Evolutionary conservation across 441 rosid species (phyloP).

Genomic region (Erodium texanum): DNA sequence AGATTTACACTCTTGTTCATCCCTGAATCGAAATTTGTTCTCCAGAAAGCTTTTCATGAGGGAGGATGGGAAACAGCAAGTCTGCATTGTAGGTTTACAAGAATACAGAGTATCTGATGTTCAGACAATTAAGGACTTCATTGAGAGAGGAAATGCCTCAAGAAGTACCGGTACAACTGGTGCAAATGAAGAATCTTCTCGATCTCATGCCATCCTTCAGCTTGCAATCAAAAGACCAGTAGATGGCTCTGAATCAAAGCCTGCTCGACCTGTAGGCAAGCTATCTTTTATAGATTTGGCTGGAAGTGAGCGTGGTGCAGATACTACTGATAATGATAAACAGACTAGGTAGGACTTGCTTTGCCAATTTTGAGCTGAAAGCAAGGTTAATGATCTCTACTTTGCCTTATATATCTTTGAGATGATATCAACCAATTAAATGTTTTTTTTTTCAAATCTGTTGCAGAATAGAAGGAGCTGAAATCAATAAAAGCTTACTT

Average conservation of each 20-base stretch:
- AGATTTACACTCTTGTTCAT: background rate
- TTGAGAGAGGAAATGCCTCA: slow-evolving; percentile 80
- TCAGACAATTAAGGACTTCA: slow-evolving; percentile 74
- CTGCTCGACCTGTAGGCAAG: slow-evolving; percentile 82
- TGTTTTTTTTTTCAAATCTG: background rate
- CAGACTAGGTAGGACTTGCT: slow-evolving; percentile 62
- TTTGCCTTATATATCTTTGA: background rate
- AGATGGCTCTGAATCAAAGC: slow-evolving; percentile 67
- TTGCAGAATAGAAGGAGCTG: slow-evolving; percentile 96
- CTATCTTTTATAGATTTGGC: slow-evolving; percentile 97
- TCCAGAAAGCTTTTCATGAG: slow-evolving; percentile 93
- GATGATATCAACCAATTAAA: background rate
- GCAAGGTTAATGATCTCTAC: background rate
- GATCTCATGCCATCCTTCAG: slow-evolving; percentile 98
- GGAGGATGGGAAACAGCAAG: slow-evolving; percentile 98
- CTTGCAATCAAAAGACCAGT: slow-evolving; percentile 79
- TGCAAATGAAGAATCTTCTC: slow-evolving; percentile 98
- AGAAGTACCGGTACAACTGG: slow-evolving; percentile 96
- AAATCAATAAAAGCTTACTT: slow-evolving; percentile 93
- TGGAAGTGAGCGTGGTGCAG: slow-evolving; percentile 99
- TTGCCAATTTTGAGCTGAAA: background rate
- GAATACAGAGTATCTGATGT: slow-evolving; percentile 89
- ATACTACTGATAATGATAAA: slow-evolving; percentile 95
- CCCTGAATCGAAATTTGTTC: slow-evolving; percentile 6
- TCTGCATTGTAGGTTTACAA: slow-evolving; percentile 94